phyloP scores from a whole-genome alignment of 345 rosid genomes.

The Syzygium grande region DNA sequence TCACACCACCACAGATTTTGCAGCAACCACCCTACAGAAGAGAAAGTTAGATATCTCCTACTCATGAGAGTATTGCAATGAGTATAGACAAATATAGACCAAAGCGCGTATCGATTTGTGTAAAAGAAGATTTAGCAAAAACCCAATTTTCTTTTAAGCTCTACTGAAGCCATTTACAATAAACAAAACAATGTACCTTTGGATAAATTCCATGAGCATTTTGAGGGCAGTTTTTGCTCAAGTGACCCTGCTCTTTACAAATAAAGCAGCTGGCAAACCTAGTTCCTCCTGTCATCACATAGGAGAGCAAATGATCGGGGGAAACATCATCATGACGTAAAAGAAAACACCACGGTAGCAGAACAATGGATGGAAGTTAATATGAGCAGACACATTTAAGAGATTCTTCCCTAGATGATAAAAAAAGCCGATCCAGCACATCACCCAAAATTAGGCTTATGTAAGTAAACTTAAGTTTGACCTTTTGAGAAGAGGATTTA shows the following conservation, averaged over 20 bases:
- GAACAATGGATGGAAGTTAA: not conserved
- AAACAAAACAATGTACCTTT: constrained; percentile 37
- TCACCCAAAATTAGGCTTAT: not conserved
- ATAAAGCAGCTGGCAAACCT: constrained; percentile 84
- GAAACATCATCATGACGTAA: not conserved
- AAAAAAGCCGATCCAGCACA: not conserved
- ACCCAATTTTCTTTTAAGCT: not conserved
- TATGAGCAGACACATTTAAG: not conserved
- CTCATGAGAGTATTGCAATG: not conserved
- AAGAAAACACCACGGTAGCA: not conserved
- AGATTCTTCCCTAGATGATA: not conserved
- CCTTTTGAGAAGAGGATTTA: not conserved
- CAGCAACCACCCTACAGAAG: constrained; percentile 78
- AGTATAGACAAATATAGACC: not conserved
- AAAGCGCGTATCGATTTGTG: not conserved
- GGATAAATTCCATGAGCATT: constrained; percentile 87
- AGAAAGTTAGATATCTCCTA: not conserved
- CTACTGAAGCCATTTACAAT: not conserved
- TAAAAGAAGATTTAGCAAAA: not conserved
- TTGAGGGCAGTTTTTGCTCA: constrained; percentile 89
- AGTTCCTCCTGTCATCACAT: constrained; percentile 58
- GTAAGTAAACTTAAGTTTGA: not conserved
- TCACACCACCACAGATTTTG: constrained; percentile 83
- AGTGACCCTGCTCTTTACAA: constrained; percentile 72
- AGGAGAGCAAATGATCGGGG: not conserved